phyloP scores from a whole-genome alignment of 2,329 filamentous ascomycete genomes.

The Diaporthe batatas region DNA sequence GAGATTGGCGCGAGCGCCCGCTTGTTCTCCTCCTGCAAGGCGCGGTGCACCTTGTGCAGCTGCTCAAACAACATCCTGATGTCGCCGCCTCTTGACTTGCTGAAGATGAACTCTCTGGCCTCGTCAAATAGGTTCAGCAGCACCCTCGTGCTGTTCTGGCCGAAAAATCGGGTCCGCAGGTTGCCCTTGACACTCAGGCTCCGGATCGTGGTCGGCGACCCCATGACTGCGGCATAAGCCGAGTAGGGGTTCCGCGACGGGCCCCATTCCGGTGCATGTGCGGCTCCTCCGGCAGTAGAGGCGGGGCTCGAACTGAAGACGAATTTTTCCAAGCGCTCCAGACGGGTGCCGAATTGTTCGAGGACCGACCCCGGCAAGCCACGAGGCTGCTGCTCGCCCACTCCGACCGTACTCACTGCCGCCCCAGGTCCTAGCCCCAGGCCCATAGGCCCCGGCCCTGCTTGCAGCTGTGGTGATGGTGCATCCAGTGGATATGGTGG shows the following conservation, averaged over 20 bases:
- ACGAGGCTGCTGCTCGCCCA: conserved; percentile 45
- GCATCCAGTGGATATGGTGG: conserved; percentile 37
- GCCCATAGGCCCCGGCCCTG: conserved; percentile 17
- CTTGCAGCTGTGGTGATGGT: conserved; percentile 24
- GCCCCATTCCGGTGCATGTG: conserved; percentile 35
- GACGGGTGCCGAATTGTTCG: conserved; percentile 63
- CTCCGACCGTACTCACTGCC: conserved; percentile 5
- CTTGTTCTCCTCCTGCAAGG: conserved; percentile 61
- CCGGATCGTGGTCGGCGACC: conserved; percentile 59
- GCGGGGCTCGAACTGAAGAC: conserved; percentile 49
- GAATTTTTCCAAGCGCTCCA: conserved; percentile 68
- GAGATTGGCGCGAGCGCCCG: conserved; percentile 64
- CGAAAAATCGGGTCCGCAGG: conserved; percentile 64
- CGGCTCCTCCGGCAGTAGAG: conserved; percentile 37
- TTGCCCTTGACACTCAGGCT: conserved; percentile 65
- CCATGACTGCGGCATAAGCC: conserved; percentile 45
- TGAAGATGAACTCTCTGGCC: conserved; percentile 64
- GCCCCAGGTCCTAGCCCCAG: not conserved
- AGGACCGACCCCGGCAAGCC: conserved; percentile 47
- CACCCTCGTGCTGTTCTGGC: conserved; percentile 66
- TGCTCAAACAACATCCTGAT: conserved; percentile 59
- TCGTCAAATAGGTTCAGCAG: conserved; percentile 68
- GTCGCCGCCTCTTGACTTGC: conserved; percentile 55
- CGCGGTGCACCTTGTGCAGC: conserved; percentile 62
- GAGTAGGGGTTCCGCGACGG: conserved; percentile 33